A percentile compares a stretch with the other conserved stretches of the same genome.
These are phyloP conservation scores for Rubia peregrina DNA, from an alignment of 305 asterid genomes.

Conservation along the genomic window DNA sequence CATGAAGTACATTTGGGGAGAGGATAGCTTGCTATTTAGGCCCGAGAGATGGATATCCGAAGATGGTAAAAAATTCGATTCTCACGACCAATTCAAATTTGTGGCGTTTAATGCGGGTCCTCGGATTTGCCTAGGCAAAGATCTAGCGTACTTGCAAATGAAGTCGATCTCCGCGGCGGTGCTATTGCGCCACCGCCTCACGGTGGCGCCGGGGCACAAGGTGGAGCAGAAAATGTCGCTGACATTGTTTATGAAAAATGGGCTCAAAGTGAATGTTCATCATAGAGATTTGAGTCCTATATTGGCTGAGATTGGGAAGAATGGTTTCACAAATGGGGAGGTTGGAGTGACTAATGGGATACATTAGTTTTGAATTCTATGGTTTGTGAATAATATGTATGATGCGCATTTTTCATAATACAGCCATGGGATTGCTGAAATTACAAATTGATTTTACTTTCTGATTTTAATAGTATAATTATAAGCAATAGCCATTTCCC, in stretches of 20 bases:
- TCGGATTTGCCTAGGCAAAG: constrained; percentile 51
- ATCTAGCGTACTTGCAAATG: constrained; percentile 57
- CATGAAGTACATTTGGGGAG: constrained; percentile 54
- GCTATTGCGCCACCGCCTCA: constrained; percentile 44
- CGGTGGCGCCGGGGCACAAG: constrained; percentile 41
- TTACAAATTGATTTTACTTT: not conserved
- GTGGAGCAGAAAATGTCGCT: constrained; percentile 62
- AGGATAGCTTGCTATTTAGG: constrained; percentile 43
- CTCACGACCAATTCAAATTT: constrained; percentile 36
- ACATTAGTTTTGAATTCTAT: constrained; percentile 8
- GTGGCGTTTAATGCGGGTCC: constrained; percentile 62
- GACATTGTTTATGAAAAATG: constrained; percentile 59
- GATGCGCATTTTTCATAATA: not conserved
- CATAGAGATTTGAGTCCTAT: constrained; percentile 41
- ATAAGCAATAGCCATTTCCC: not conserved
- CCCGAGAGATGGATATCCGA: constrained; percentile 63
- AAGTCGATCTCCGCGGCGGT: constrained; percentile 53
- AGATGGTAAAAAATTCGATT: constrained; percentile 34
- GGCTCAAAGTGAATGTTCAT: constrained; percentile 42
- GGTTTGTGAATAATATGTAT: constrained; percentile 8
- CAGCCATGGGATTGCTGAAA: not conserved
- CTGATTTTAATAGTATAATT: not conserved
- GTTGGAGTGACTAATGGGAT: constrained; percentile 21
- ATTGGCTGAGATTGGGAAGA: constrained; percentile 31
- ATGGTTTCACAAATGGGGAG: constrained; percentile 17